Percentiles rank a stretch among this genome's conserved stretches.
phyloP scores from a whole-genome alignment of 768 basidiomycete species.

The Pholiota microspora region DNA sequence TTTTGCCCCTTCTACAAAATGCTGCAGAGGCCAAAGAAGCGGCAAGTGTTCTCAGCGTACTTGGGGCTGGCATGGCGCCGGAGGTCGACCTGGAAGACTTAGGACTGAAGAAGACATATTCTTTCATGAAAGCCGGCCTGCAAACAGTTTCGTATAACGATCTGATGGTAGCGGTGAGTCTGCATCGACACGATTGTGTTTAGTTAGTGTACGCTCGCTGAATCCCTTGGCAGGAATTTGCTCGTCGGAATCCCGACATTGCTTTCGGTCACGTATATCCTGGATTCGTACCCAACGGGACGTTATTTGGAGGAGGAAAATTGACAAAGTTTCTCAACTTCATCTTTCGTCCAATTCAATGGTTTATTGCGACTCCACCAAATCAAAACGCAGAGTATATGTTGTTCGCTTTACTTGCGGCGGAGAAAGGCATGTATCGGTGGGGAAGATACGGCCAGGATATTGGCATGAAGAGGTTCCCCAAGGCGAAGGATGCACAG shows the following conservation, averaged over 20 bases:
- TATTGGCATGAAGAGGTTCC: constrained; percentile 21
- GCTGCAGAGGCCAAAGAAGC: constrained; percentile 36
- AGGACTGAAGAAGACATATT: constrained; percentile 34
- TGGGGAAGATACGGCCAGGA: constrained; percentile 20
- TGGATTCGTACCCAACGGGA: constrained; percentile 34
- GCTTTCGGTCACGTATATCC: constrained; percentile 44
- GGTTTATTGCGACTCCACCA: constrained; percentile 19
- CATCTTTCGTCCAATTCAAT: constrained; percentile 19
- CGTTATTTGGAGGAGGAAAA: constrained; percentile 8
- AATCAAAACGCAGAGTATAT: constrained; percentile 30
- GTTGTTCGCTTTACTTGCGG: constrained; percentile 27
- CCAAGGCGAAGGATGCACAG: constrained; percentile 13
- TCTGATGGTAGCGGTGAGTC: constrained; percentile 32
- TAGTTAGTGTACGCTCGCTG: too few species aligned
- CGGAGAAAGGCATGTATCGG: constrained; percentile 20
- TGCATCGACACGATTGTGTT: too few species aligned
- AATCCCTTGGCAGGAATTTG: constrained; percentile 29
- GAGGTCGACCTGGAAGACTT: constrained; percentile 36
- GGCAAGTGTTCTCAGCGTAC: constrained; percentile 35
- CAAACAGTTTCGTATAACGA: constrained; percentile 34
- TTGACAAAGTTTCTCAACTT: constrained; percentile 10
- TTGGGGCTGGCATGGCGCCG: constrained; percentile 26
- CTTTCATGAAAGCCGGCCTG: constrained; percentile 21
- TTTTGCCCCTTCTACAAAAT: constrained; percentile 33
- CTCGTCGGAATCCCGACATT: constrained; percentile 36